Conservation (phyloP, 1,284 basidiomycete species). For the Mycosarcoma mackinlayi region DNA sequence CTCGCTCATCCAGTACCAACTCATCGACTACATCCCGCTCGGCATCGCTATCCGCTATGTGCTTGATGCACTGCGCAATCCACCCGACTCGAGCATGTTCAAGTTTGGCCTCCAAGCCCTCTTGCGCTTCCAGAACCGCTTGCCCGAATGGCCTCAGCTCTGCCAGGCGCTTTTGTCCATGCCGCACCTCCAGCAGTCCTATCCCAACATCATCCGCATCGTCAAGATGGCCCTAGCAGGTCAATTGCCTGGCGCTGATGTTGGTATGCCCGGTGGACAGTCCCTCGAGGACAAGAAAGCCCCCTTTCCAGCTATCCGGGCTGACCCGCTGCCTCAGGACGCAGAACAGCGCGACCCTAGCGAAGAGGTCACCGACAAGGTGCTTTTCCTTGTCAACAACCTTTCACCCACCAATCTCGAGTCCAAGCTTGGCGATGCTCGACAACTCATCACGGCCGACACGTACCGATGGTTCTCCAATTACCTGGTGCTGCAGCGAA, state of each 20-base stretch:
- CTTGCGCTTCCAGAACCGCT: conserved; percentile 83
- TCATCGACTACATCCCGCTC: conserved; percentile 94
- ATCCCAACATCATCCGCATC: conserved; percentile 78
- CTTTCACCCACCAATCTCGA: conserved; percentile 94
- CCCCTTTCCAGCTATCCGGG: conserved; percentile 70
- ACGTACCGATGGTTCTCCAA: conserved; percentile 87
- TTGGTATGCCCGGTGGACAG: conserved; percentile 33
- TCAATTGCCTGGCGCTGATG: conserved; percentile 31
- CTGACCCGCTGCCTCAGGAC: conserved; percentile 68
- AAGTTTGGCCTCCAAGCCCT: conserved; percentile 95
- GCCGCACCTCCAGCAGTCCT: conserved; percentile 84
- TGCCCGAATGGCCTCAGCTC: conserved; percentile 92
- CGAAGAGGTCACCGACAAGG: conserved; percentile 89
- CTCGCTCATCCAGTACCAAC: conserved; percentile 90
- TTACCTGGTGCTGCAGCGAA: conserved; percentile 94
- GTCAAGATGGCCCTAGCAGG: conserved; percentile 56
- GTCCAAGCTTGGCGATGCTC: conserved; percentile 70
- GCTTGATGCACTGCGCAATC: conserved; percentile 81
- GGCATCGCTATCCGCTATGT: conserved; percentile 98
- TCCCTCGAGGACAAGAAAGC: conserved; percentile 63
- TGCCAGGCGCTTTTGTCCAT: conserved; percentile 90
- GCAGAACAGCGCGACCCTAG: conserved; percentile 73
- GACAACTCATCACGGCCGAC: conserved; percentile 55
- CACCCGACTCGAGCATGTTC: conserved; percentile 91
- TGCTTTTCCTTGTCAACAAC: conserved; percentile 98